Percentiles rank a stretch among this genome's conserved stretches.
These are phyloP conservation scores for Fusarium pininemorale DNA, from an alignment of 2,329 filamentous ascomycete species.

Conservation along the genomic window DNA sequence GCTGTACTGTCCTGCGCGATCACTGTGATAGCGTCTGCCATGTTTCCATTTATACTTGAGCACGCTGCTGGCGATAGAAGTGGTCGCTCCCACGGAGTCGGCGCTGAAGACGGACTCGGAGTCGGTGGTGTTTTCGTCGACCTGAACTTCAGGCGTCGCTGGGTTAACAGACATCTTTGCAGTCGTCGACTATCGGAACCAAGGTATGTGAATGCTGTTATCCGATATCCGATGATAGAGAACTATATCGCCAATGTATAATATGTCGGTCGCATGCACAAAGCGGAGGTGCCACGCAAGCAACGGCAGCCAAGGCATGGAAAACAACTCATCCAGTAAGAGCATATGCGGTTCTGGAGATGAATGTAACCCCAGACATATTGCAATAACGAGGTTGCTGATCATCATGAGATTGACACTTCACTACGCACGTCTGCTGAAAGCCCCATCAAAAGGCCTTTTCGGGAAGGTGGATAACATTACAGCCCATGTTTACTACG, in stretches of 20 bases:
- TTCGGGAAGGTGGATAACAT: not conserved
- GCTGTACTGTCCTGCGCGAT: conserved; percentile 48
- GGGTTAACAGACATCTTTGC: not conserved
- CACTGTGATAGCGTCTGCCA: conserved; percentile 53
- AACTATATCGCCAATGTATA: not conserved
- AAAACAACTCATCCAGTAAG: not conserved
- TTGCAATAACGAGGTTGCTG: not conserved
- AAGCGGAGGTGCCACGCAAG: not conserved
- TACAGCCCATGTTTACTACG: accelerated
- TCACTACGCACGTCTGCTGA: not conserved
- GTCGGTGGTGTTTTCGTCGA: conserved; percentile 6
- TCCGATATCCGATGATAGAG: not conserved
- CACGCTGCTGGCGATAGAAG: conserved; percentile 15
- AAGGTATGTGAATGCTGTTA: not conserved
- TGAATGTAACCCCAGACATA: not conserved
- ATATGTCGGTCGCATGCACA: not conserved
- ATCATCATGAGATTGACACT: not conserved
- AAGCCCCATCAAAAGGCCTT: not conserved
- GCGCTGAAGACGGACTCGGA: not conserved
- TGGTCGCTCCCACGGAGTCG: not conserved
- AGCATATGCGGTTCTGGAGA: not conserved
- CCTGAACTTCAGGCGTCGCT: conserved; percentile 10
- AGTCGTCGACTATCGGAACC: accelerated
- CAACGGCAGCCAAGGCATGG: not conserved
- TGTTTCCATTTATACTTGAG: conserved; percentile 45